Evolutionary conservation across 2,329 filamentous ascomycete species (phyloP), one percentile per base, ranked within the genome.

Genomic region (Aspergillus fumigatus): DNA sequence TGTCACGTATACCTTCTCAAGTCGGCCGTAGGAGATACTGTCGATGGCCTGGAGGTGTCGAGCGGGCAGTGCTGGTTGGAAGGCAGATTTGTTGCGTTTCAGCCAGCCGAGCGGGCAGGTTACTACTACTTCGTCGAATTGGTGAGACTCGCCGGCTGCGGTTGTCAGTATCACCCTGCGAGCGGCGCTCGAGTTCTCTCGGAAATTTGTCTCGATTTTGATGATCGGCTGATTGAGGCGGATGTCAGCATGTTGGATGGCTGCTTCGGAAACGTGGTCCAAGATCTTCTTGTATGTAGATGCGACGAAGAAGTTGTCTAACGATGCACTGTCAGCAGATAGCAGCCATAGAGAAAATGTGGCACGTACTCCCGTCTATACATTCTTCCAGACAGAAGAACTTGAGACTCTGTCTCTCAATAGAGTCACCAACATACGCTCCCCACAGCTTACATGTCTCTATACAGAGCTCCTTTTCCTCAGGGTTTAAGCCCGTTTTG

Each of bases 311-410:
- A 84, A 77, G 63, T 86, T 87, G 67, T 83, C 84, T 79, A 55
- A 17, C 40, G 3, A 35, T 14, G 14, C 38, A 57, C 14, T 56
- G 45, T 49, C 9, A 50, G 10, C 6, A 17, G 5, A 21, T 7
- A 35, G 8, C 43, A 51, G 11, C 4, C 5, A 45, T 40, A 4
- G 21, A 14, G 19, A 25, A 19, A n/a, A 21, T 21, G n/a, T 14
- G 26, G 43, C 17, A 68, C 75, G 59, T 68, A 77, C 79, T 77
- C 19, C 85, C 85, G 63, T 87, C 84, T 50, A 87, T 82, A 56
- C 83, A 86, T 66, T 87, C 84, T 65, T 88, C 85, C 27, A 88
- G 73, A 75, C 82, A 85, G 65, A 87, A 86, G 68, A 84, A 88
- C 63, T 80, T 84, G 59, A 88, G 68, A 64, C 83, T 86, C 67